A percentile compares a stretch with the other conserved stretches of the same genome.
Evolutionary conservation across 805 yeast genomes (phyloP).

Genomic region (Monosporozyma unispora): DNA sequence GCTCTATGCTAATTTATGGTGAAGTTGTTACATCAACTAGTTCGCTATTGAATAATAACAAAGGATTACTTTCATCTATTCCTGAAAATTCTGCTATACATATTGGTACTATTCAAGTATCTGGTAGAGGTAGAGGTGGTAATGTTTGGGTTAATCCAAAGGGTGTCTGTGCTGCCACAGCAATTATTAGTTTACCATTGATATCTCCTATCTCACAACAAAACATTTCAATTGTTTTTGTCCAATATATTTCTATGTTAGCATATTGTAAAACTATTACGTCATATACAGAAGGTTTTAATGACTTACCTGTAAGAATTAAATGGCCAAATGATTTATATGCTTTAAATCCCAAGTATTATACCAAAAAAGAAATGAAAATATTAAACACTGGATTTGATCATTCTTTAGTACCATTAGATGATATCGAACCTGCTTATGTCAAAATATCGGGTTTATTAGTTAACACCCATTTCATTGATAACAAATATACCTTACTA

Average conservation of each 20-base stretch:
- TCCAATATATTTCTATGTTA: constrained; percentile 76
- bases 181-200: constrained; percentile 45
- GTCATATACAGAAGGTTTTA: constrained; percentile 52
- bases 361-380: constrained; percentile 24
- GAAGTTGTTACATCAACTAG: constrained; percentile 89
- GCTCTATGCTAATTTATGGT: constrained; percentile 61
- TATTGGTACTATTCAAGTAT: constrained; percentile 74
- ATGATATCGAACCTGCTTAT: constrained; percentile 54
- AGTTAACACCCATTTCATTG: constrained; percentile 65
- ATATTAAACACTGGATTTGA: constrained; percentile 17
- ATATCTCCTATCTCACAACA: constrained; percentile 36
- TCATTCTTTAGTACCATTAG: constrained; percentile 32
- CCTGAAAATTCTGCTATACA: constrained; percentile 24
- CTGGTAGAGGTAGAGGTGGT: constrained; percentile 92
- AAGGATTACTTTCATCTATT: constrained; percentile 44
- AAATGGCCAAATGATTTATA: constrained; percentile 98
- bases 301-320: constrained; percentile 65
- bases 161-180: constrained; percentile 82
- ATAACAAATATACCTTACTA: constrained; percentile 53
- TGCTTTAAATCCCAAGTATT: constrained; percentile 56
- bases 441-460: constrained; percentile 77
- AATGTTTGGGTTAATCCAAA: constrained; percentile 92
- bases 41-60: constrained; percentile 66
- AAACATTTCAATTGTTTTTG: constrained; percentile 61
- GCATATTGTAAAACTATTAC: constrained; percentile 75